phyloP scores from a whole-genome alignment of 129 eudicot genomes.

The Lonicera japonica region DNA sequence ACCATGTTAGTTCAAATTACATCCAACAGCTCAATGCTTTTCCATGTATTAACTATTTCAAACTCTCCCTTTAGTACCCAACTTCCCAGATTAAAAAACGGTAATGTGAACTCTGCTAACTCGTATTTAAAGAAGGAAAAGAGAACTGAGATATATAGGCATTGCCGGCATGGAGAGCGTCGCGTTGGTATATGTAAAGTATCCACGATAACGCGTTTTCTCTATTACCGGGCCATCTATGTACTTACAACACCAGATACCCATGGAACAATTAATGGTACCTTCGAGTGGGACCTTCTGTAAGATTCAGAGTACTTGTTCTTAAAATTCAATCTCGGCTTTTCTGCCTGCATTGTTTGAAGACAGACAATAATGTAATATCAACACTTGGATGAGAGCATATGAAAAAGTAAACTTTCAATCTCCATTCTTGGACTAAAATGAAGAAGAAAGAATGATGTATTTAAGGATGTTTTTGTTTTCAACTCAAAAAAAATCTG shows the following conservation, averaged over 20 bases:
- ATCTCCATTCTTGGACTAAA: neutral
- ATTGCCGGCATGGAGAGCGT: neutral
- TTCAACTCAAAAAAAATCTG: too few relatives aligned
- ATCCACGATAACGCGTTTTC: neutral
- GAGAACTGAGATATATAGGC: neutral
- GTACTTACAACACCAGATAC: conserved; percentile 71
- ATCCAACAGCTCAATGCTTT: conserved; percentile 1
- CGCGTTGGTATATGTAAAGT: neutral
- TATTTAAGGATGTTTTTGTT: neutral
- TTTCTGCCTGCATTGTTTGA: conserved; percentile 63
- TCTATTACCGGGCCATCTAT: conserved; percentile 8
- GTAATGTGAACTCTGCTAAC: conserved; percentile 3
- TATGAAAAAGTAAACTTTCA: neutral
- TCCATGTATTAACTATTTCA: neutral
- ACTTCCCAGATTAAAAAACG: conserved; percentile 6
- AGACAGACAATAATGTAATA: neutral
- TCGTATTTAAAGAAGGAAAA: neutral
- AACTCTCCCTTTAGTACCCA: neutral
- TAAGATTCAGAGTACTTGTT: conserved; percentile 71
- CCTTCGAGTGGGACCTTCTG: conserved; percentile 66
- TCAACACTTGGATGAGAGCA: neutral
- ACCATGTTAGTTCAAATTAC: neutral
- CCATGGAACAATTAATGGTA: conserved; percentile 90
- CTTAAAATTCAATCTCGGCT: conserved; percentile 69
- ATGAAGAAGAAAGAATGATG: too few relatives aligned